Percentiles rank a stretch among this genome's conserved stretches.
Evolutionary conservation across 2,329 filamentous ascomycete species (phyloP).

Genomic region (Reticulascus tulasneorum): DNA sequence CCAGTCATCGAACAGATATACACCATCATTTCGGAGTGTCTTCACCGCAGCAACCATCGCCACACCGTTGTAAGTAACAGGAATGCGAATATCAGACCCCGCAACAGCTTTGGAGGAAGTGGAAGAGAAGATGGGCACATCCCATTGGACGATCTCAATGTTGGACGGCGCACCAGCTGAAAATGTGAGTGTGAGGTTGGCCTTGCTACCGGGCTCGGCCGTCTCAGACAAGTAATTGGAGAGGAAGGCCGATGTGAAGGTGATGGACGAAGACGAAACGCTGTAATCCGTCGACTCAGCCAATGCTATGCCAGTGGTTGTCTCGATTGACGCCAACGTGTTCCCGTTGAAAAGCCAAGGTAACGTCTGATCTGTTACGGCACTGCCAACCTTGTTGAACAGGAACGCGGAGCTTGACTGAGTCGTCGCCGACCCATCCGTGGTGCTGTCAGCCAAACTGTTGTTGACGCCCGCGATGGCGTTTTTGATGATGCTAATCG

Average conservation of each 20-base stretch:
- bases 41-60: conserved; percentile 47
- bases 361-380: conserved; percentile 36
- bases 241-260: conserved; percentile 44
- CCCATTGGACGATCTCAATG: conserved; percentile 50
- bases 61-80: conserved; percentile 48
- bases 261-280: conserved; percentile 39
- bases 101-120: conserved; percentile 11
- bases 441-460: conserved; percentile 46
- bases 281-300: conserved; percentile 40
- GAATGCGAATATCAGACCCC: conserved; percentile 39
- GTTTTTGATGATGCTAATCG: conserved; percentile 42
- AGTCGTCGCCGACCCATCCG: conserved; percentile 36
- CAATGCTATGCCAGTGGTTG: conserved; percentile 22
- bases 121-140: conserved; percentile 34
- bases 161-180: conserved; percentile 42
- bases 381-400: conserved; percentile 46
- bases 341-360: conserved; percentile 54
- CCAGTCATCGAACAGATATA: conserved; percentile 52
- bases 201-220: conserved; percentile 39
- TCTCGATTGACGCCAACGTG: conserved; percentile 35
- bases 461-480: conserved; percentile 41
- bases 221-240: conserved; percentile 35
- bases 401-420: conserved; percentile 51
- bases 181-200: conserved; percentile 49
- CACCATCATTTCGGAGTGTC: conserved; percentile 43